phyloP scores from a whole-genome alignment of 257 asterid species.

The Nicotiana paniculata region DNA sequence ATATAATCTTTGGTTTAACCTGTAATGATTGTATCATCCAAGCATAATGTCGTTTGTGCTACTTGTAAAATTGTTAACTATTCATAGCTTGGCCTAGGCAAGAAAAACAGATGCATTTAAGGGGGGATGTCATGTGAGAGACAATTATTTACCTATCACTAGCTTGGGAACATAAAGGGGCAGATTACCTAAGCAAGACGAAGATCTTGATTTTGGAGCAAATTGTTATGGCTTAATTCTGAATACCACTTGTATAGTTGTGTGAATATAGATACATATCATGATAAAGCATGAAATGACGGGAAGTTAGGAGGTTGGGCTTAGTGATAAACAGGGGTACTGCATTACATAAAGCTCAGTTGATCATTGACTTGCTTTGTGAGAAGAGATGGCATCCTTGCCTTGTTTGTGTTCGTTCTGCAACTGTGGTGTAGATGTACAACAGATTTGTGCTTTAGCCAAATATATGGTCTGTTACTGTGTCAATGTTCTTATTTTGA shows the following conservation, averaged over 20 bases:
- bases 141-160: background rate
- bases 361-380: background rate
- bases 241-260: background rate
- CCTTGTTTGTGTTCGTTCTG: background rate
- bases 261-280: background rate
- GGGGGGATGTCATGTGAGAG: background rate
- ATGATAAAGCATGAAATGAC: background rate
- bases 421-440: background rate
- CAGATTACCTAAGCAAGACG: background rate
- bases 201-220: background rate
- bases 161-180: background rate
- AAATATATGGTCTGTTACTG: background rate
- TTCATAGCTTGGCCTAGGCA: background rate
- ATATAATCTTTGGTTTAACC: background rate
- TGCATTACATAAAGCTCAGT: background rate
- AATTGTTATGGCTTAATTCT: background rate
- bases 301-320: background rate
- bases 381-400: background rate
- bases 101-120: background rate
- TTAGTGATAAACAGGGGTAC: background rate
- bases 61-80: background rate
- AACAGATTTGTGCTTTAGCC: background rate
- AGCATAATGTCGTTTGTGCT: background rate
- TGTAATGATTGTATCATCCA: background rate
- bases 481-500: background rate